Evolutionary conservation across 768 basidiomycete species (phyloP).

Genomic region (Boletus subparvulus): DNA sequence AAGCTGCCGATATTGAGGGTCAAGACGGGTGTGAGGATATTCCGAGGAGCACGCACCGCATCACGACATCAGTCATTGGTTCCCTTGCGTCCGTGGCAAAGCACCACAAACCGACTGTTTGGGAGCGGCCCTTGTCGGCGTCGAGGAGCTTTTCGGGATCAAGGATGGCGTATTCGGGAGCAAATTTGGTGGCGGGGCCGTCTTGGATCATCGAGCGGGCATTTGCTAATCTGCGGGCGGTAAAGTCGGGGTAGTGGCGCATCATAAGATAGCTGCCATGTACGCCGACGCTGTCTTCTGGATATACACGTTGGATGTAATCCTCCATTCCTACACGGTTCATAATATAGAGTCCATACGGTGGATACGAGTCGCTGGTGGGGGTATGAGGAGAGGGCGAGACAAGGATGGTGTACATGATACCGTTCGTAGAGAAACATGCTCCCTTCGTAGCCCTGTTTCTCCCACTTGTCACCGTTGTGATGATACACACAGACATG

Average conservation of each 20-base stretch:
- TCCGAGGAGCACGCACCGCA: slow-evolving; percentile 46
- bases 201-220: slow-evolving; percentile 32
- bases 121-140: slow-evolving; percentile 53
- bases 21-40: background rate
- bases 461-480: slow-evolving; percentile 76
- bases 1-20: slow-evolving; percentile 40
- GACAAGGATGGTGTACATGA: background rate
- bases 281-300: slow-evolving; percentile 68
- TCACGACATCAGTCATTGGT: slow-evolving; percentile 68
- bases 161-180: slow-evolving; percentile 44
- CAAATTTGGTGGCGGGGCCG: slow-evolving; percentile 45
- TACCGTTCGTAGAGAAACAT: slow-evolving; percentile 89
- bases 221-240: slow-evolving; percentile 44
- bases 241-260: slow-evolving; percentile 70
- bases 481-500: slow-evolving; percentile 83
- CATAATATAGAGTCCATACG: slow-evolving; percentile 82
- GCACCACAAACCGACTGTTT: slow-evolving; percentile 75
- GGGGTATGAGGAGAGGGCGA: slow-evolving; percentile 4
- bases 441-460: slow-evolving; percentile 81
- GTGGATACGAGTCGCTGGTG: slow-evolving; percentile 68
- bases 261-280: slow-evolving; percentile 71
- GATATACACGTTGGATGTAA: slow-evolving; percentile 70
- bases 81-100: slow-evolving; percentile 68
- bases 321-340: slow-evolving; percentile 81
- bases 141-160: slow-evolving; percentile 44